These are phyloP conservation scores for Thelonectria rubi DNA, from an alignment of 2,329 filamentous ascomycete species.

Conservation along the genomic window DNA sequence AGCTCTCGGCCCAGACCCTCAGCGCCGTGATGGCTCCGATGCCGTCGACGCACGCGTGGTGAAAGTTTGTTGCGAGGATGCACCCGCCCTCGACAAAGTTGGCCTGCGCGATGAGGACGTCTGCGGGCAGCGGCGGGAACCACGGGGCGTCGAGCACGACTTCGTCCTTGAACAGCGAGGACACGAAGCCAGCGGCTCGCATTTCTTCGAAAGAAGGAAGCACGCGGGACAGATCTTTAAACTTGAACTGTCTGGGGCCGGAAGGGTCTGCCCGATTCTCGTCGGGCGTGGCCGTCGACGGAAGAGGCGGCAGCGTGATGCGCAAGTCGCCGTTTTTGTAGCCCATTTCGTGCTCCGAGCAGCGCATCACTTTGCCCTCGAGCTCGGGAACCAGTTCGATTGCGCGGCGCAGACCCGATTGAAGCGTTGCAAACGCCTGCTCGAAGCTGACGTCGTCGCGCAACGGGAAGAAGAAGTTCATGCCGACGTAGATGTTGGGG, in stretches of 20 bases:
- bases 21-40: constrained; percentile 42
- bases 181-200: constrained; percentile 38
- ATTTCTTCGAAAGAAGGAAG: constrained; percentile 41
- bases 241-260: constrained; percentile 30
- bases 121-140: constrained; percentile 41
- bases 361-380: constrained; percentile 47
- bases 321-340: constrained; percentile 37
- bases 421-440: constrained; percentile 45
- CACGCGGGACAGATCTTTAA: constrained; percentile 40
- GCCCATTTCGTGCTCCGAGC: constrained; percentile 40
- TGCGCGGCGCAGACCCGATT: constrained; percentile 47
- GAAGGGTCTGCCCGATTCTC: neutral
- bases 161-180: constrained; percentile 42
- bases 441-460: constrained; percentile 37
- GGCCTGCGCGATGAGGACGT: constrained; percentile 43
- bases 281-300: constrained; percentile 5
- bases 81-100: constrained; percentile 47
- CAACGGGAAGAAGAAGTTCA: constrained; percentile 49
- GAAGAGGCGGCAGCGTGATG: constrained; percentile 33
- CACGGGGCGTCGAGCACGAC: constrained; percentile 38
- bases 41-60: constrained; percentile 43
- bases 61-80: constrained; percentile 40
- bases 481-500: constrained; percentile 45
- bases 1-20: constrained; percentile 45
- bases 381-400: constrained; percentile 50